Base-by-base conservation (phyloP, 202 grass and related monocot genomes). In the Dendrocalamus latiflorus region DNA sequence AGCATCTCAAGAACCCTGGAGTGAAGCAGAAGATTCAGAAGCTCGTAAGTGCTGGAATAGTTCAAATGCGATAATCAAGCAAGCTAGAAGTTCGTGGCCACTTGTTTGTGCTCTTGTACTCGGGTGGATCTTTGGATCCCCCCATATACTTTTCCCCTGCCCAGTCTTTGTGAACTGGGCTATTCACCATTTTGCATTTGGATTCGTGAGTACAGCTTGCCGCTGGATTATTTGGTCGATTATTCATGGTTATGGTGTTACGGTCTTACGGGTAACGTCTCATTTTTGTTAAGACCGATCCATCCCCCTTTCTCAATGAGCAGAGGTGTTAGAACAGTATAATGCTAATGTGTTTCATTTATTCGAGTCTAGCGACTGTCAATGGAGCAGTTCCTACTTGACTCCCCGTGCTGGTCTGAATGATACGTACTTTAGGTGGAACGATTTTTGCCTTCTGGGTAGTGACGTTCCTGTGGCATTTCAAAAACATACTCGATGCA, bases 11-110 rank as follows among this genome's bases (percentile, higher is more conserved):
- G 84, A 90, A 90, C 59, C 89, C 96, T 26, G 91, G 88, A 41
- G 96, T 99, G 20, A 91, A 85, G 89, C 85, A 94, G 74, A 99
- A 99, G 84, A 95, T 99, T 64, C 96, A 99, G 78, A 99, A 95
- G 61, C 93, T 99, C 33, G 77, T 99, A 37, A 90, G 68, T 4
- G 93, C 96, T 30, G 96, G 96, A 62, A 99, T 99, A 72, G 93
- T 99, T 15, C 96, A 99, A 69, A 94, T 93, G 87, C 90, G 76
- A 87, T 99, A 63, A 78, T 69, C 58, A 54, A 53, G 24, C 59
- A 4, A 63, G 39, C 28, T 41, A 74, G 49, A 73, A 44, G 50
- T 59, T 22, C 24, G 49, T 68, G 18, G 39, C 26, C 6, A 37
- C 20, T 37, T 78, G 54, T 76, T 70, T 60, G 41, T 60, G 38